phyloP scores from a whole-genome alignment of 2,329 filamentous ascomycete genomes.

The Biscogniauxia mediterranea region DNA sequence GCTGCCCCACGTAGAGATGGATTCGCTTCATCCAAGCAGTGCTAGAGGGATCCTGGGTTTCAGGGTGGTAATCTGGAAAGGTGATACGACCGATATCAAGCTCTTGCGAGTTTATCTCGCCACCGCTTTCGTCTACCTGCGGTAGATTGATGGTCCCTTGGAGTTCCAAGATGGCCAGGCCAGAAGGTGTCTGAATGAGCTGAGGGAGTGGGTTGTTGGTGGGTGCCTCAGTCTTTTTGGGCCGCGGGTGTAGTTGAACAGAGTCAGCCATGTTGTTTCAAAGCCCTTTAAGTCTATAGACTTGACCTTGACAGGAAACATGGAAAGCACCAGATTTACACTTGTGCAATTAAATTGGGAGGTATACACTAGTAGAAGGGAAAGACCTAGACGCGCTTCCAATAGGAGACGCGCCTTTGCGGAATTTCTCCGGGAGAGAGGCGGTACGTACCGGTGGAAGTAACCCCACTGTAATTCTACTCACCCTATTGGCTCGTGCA shows the following conservation, averaged over 20 bases:
- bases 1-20: constrained; percentile 82
- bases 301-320: too few relatives aligned
- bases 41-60: constrained; percentile 45
- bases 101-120: constrained; percentile 32
- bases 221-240: constrained; percentile 20
- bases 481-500: constrained; percentile 22
- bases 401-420: constrained; percentile 5
- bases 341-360: neutral
- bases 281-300: too few relatives aligned
- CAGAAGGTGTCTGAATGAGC: constrained; percentile 85
- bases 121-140: constrained; percentile 32
- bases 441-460: too few relatives aligned
- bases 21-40: constrained; percentile 87
- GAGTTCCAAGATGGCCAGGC: constrained; percentile 85
- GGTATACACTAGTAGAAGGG: neutral
- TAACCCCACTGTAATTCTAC: too few relatives aligned
- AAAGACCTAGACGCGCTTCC: neutral
- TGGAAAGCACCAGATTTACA: too few relatives aligned
- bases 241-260: constrained; percentile 41
- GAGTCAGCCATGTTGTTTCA: constrained; percentile 31
- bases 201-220: constrained; percentile 62
- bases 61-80: constrained; percentile 71
- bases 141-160: constrained; percentile 88
- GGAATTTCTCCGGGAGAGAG: neutral
- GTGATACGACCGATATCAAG: constrained; percentile 69